Evolutionary conservation across 768 basidiomycete genomes (phyloP), one percentile per base, ranked within the genome.

Genomic region (Auriculariales sp.): DNA sequence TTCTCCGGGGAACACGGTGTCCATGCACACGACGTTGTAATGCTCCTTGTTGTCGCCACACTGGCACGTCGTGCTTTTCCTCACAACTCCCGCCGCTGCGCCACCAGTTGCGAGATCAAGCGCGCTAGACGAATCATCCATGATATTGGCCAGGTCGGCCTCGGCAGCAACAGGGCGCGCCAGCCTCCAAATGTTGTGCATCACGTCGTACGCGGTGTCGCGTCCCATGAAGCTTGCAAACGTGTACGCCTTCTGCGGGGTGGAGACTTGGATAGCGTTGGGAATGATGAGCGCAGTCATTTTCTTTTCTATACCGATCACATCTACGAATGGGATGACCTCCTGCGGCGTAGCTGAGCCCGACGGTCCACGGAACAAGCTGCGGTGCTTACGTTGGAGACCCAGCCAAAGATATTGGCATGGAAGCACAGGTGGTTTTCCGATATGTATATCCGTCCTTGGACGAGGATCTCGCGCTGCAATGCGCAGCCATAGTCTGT

Each of bases 341-440:
- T 93, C 71, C 91, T 93, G 62, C 28, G 32, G 39, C 12, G 2
- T 7, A 45, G 60, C 55, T 11, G 47, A 25, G 22, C 24, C n/a
- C n/a, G n/a, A 17, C 24, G 34, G 11, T 6, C 6, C 1, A 39
- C 17, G 19, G 24, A 25, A 50, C 9, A 25, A 11, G 30, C n/a
- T n/a, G n/a, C n/a, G n/a, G n/a, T 0, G 71, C 92, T 64, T 64
- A 94, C 93, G 61, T 94, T 82, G 27, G 94, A 98, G 46, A 95
- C 84, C 95, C 94, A 98, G 35, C 95, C 94, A 64, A 98, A 94
- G 36, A 98, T 97, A 61, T 98, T 98, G 35, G 95, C 94, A 58
- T 99, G 89, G 71, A 98, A 99, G 68, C 91, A 98, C n/a, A 97
- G 77, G 61, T 97, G 93, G 66, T 98, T 97, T 66, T 99, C 94